Base-by-base conservation (phyloP, 129 eudicot genomes). In the Erigeron canadensis region DNA sequence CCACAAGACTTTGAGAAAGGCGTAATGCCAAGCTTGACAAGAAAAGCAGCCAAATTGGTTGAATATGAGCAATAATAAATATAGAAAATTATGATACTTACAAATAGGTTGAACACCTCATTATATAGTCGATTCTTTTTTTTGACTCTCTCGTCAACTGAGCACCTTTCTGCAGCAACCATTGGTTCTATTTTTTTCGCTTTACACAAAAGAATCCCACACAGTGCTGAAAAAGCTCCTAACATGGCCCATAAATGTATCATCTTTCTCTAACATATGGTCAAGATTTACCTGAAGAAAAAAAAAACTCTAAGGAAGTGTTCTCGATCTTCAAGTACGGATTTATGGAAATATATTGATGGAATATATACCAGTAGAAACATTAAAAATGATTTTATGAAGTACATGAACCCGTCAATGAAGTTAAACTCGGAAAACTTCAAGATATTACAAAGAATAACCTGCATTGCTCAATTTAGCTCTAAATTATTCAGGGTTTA, bases 391-490 rank as follows among this genome's bases (percentile, higher is more conserved):
- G 96, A 84, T 67, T 90, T 81, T 58, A 95, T 72, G 56, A 95
- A 95, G 81, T 95, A 95, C 71, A 90, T 90, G 59, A 95, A 83
- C 16, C 99, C 99, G 18, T 97, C 99, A 66, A 95, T 90, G 80
- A 90, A 72, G 63, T 95, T 97, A 71, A 95, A 95, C 90, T 23
- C 97, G 84, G 60, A 28, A 28, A 95, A 95, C 75, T 95, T 95
- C 89, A 95, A 77, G 60, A 95, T 95, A 71, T 95, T 95, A 47
- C 99, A 96, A 53, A 95, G 78, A 62, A 97, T 96, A 84, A 95
- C 90, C 97, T 90, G 88, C 73, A 68, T 8, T 45, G 43, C 75
- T 78, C 13, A 63, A 63, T 16, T 22, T 40, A 38, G 64, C 22
- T 38, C 40, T 8, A 22, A 53, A 51, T 8, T 10, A 55, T 21